phyloP scores from a whole-genome alignment of 129 eudicot species.

The Oenanthe sinensis region DNA sequence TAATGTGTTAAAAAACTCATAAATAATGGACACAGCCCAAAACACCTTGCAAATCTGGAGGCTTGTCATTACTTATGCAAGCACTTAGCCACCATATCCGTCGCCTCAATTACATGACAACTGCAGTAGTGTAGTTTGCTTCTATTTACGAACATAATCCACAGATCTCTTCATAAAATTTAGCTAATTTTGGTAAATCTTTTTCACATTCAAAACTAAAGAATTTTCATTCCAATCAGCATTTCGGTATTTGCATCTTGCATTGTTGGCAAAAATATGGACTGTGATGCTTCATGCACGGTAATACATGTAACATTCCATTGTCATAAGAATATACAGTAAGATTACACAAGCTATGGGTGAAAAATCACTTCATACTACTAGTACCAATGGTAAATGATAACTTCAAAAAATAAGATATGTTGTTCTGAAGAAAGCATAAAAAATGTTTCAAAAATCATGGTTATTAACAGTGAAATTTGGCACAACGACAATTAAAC shows the following conservation, averaged over 20 bases:
- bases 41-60: no score
- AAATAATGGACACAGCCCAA: no score
- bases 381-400: background rate
- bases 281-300: background rate
- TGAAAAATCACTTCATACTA: background rate
- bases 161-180: no score
- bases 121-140: background rate
- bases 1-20: no score
- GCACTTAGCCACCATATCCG: background rate
- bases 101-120: background rate
- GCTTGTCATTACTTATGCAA: background rate
- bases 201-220: background rate
- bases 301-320: background rate
- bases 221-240: background rate
- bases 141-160: background rate
- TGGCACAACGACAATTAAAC: background rate
- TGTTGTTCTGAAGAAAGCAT: background rate
- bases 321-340: background rate
- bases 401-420: background rate
- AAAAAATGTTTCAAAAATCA: background rate
- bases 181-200: background rate
- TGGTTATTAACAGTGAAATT: background rate
- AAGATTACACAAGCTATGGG: background rate
- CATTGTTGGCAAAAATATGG: background rate
- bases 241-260: no score